Evolutionary conservation across 2,329 filamentous ascomycete genomes (phyloP).

Genomic region (Rhexocercosporidium sp.): DNA sequence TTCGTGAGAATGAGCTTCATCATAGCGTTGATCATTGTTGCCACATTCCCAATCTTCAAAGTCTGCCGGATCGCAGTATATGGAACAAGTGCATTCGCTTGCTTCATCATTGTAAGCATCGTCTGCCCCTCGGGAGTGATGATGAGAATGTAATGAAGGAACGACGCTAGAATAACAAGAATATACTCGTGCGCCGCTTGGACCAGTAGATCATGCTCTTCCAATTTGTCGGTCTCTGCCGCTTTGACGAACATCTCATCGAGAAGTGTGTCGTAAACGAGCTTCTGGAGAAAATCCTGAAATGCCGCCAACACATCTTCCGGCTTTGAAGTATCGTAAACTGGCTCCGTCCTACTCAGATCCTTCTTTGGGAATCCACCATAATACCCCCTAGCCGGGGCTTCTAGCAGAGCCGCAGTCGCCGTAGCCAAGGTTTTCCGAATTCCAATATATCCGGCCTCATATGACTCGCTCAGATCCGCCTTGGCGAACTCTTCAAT

Average conservation of each 20-base stretch:
- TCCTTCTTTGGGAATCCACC: conserved; percentile 42
- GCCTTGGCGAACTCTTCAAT: conserved; percentile 67
- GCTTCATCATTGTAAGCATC: conserved; percentile 72
- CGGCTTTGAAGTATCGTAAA: conserved; percentile 64
- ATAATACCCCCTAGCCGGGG: conserved; percentile 20
- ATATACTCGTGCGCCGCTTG: conserved; percentile 70
- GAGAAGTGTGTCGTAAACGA: conserved; percentile 71
- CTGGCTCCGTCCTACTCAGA: conserved; percentile 29
- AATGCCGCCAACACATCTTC: conserved; percentile 68
- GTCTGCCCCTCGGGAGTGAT: conserved; percentile 78
- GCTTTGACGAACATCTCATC: conserved; percentile 68
- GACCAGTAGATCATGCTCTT: conserved; percentile 65
- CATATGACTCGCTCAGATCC: conserved; percentile 80
- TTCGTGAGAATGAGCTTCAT: conserved; percentile 77
- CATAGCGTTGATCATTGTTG: conserved; percentile 81
- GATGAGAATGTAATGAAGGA: conserved; percentile 76
- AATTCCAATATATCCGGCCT: conserved; percentile 76
- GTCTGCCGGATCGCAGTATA: conserved; percentile 77
- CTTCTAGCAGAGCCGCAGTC: conserved; percentile 20
- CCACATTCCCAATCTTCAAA: conserved; percentile 76
- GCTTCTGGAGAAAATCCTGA: conserved; percentile 67
- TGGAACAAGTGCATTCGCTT: conserved; percentile 71
- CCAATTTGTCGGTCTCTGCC: conserved; percentile 64
- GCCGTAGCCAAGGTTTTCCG: conserved; percentile 76
- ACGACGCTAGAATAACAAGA: conserved; percentile 72